phyloP scores from a whole-genome alignment of 2,329 filamentous ascomycete species.

The Pseudopyrenochaeta lycopersici region DNA sequence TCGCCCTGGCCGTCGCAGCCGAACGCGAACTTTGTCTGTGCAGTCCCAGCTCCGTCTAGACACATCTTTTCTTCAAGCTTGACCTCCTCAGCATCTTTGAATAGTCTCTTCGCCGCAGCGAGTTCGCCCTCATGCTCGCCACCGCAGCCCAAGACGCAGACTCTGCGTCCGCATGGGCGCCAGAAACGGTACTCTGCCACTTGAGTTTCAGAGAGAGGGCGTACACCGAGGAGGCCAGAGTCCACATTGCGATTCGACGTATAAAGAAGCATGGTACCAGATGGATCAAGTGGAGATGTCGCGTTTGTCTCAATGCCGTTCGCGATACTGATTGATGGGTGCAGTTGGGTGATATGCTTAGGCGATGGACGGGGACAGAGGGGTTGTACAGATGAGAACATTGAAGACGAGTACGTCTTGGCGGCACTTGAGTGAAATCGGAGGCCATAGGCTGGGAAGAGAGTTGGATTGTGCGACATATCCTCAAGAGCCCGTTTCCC shows the following conservation, averaged over 20 bases:
- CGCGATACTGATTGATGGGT: slow-evolving; percentile 32
- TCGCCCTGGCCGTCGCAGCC: too few species aligned
- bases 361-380: background rate
- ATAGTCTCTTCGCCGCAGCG: slow-evolving; percentile 42
- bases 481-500: slow-evolving; percentile 24
- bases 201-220: slow-evolving; percentile 39
- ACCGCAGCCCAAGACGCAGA: slow-evolving; percentile 46
- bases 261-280: slow-evolving; percentile 41
- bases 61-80: slow-evolving; percentile 5
- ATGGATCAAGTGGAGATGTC: slow-evolving; percentile 34
- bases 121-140: slow-evolving; percentile 35
- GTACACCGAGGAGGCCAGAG: slow-evolving; percentile 39
- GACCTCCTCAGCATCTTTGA: slow-evolving; percentile 33
- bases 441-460: background rate
- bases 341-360: background rate
- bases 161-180: slow-evolving; percentile 41
- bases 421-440: slow-evolving; percentile 4
- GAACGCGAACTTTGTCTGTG: background rate
- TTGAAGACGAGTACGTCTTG: background rate
- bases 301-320: slow-evolving; percentile 38
- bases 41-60: background rate
- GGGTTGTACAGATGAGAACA: background rate
- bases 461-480: slow-evolving; percentile 9
- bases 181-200: slow-evolving; percentile 50
- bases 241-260: slow-evolving; percentile 38